Base-by-base conservation (phyloP, 768 basidiomycete species). In the Cystobasidium onofrii region DNA sequence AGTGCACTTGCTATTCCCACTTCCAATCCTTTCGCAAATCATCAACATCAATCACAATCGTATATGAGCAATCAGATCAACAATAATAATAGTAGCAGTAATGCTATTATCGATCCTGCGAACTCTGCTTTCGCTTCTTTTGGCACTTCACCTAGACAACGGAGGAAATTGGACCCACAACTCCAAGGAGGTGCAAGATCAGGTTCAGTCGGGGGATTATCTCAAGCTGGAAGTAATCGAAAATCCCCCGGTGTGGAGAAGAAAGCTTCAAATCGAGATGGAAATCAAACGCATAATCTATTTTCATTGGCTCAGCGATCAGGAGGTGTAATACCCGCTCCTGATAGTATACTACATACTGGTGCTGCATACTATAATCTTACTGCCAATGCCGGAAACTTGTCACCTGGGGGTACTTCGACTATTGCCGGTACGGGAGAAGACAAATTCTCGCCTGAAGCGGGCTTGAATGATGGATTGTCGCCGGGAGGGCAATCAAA, bases 301-400 rank as follows among this genome's bases (percentile, higher is more conserved):
- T 71, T 71, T 54, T 39, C 29, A 3, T n/a, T 20, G 39, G 23
- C 50, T 27, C 55, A 55, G 13, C 7, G 66, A 23, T 23, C 41
- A 4, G 69, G 36, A 9, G 34, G 54, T 31, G 33, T 15, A 1
- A 23, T 52, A 9, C 33, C 54, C n/a, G 69, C 69, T 18, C 69
- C 69, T 6, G 31, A 36, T 60, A 72, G 67, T 29, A 75, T 75
- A 23, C 54, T 34, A 20, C 74, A 75, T 34, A 75, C 74, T 36
- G 74, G 69, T 6, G 25, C 69, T 6, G 69, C 69, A 3, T 71
- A 71, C 39, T 71, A 29, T 29, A 71, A 60, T 36, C 50, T 71
- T n/a, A 41, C 69, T 23, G 50, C 52, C 12, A 43, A 34, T 15
- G 65, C 41, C 18, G 41, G 23, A 23, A 52, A 29, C 43, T 29